Conservation (phyloP, 768 basidiomycete genomes). For the Phylloporus rhodoxanthus region DNA sequence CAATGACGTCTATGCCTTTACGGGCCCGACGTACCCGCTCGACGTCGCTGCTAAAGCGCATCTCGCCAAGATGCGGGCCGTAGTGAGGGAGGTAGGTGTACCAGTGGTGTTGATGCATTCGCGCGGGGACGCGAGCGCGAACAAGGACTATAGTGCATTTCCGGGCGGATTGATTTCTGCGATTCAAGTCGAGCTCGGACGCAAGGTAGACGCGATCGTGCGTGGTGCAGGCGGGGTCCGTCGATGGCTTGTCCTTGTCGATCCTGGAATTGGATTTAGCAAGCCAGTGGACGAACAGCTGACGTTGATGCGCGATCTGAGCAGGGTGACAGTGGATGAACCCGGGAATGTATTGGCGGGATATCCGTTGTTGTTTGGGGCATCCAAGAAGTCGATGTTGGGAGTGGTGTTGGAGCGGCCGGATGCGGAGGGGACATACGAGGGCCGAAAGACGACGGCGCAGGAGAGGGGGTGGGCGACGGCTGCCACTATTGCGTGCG, state of each 20-base stretch:
- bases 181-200: slow-evolving; percentile 66
- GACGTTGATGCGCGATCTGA: slow-evolving; percentile 51
- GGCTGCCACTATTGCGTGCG: slow-evolving; percentile 66
- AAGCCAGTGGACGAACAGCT: slow-evolving; percentile 76
- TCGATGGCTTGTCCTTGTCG: slow-evolving; percentile 83
- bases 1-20: slow-evolving; percentile 86
- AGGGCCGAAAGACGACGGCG: slow-evolving; percentile 52
- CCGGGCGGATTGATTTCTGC: slow-evolving; percentile 52
- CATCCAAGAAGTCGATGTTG: slow-evolving; percentile 82
- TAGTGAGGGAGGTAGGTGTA: slow-evolving; percentile 57
- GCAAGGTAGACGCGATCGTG: slow-evolving; percentile 58
- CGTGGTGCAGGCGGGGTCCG: slow-evolving; percentile 66
- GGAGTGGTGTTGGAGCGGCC: slow-evolving; percentile 54
- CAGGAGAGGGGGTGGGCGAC: slow-evolving; percentile 75
- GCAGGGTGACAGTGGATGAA: slow-evolving; percentile 39
- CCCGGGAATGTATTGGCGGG: slow-evolving; percentile 48
- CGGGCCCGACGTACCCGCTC: slow-evolving; percentile 52
- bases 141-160: slow-evolving; percentile 60
- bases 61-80: slow-evolving; percentile 55
- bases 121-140: slow-evolving; percentile 69
- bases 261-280: slow-evolving; percentile 94
- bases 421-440: slow-evolving; percentile 33
- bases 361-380: slow-evolving; percentile 66
- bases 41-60: slow-evolving; percentile 32
- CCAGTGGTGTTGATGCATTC: slow-evolving; percentile 95